Base-by-base conservation (phyloP, 2,329 filamentous ascomycete species). In the Alternaria alternata region DNA sequence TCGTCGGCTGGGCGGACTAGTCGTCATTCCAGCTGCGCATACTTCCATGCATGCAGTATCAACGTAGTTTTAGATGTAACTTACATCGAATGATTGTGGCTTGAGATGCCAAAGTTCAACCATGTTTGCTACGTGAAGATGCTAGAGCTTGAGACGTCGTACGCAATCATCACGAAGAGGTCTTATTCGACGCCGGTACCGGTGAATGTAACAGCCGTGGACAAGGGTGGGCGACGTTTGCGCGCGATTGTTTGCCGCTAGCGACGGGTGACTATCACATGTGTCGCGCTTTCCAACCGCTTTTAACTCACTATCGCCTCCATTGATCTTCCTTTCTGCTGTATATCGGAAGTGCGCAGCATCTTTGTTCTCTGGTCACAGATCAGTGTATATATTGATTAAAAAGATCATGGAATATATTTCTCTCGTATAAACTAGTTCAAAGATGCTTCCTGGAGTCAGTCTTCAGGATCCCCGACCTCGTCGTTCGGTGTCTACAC, bases 1-100 rank as follows among this genome's bases (percentile, higher is more conserved):
- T 74, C 28, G 68, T 67, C 41, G 66, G 63, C 60, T 77, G 74
- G 74, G 47, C 41, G 43, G 68, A 76, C 53, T 77, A 77, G 61
- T 54, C 26, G 38, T 59, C 53, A 42, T 60, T 51, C 54, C 41
- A 39, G 22, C 30, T 55, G 51, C 52, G 55, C 46, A 58, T 56
- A 58, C 42, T 49, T 49, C 20, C 39, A 47, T 58, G 41, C 20
- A 20, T 58, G 14, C 16, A 52, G 24, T 42, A 46, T 58, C 54
- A 18, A 51, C n/a, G 1, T 49, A 47, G 30, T 42, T n/a, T 39
- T 39, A 42, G 14, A 51, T 4, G 39, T 32, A 54, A 41, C 14
- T 57, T 47, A 52, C 7, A 9, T 38, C 20, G 22, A 54, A 5
- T 16, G 8, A 49, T 11, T 7, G 5, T 38, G 39, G 12, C 39